phyloP scores from a whole-genome alignment of 78 protist species.

The Dictyostelium firmibasis region DNA sequence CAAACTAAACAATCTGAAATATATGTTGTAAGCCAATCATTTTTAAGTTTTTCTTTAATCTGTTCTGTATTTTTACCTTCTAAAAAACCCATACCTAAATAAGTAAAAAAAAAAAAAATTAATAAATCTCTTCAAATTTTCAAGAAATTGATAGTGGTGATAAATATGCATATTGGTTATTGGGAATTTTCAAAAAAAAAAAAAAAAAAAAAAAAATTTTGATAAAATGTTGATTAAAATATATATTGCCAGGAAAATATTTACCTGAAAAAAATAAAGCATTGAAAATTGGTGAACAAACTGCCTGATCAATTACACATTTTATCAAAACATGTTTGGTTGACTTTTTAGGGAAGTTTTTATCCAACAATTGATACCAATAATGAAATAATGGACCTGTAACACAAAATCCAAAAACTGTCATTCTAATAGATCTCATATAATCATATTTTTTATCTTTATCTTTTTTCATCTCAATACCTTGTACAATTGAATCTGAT shows the following conservation, averaged over 20 bases:
- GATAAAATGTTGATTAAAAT: too few relatives aligned
- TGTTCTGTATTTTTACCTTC: neutral
- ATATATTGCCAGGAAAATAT: too few relatives aligned
- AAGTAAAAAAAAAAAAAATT: neutral
- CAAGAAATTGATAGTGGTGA: too few relatives aligned
- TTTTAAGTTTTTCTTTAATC: conserved; percentile 37
- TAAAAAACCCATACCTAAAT: conserved; percentile 34
- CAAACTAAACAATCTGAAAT: conserved; percentile 53
- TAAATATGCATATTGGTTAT: too few relatives aligned
- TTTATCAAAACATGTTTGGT: conserved; percentile 16
- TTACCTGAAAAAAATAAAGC: conserved; percentile 6
- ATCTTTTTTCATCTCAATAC: neutral
- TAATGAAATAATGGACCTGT: conserved; percentile 67
- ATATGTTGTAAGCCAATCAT: conserved; percentile 59
- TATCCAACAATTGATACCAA: conserved; percentile 56
- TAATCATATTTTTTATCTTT: neutral
- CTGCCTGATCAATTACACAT: conserved; percentile 10
- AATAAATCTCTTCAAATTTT: too few relatives aligned
- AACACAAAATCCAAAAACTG: conserved; percentile 13
- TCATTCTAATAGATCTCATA: conserved; percentile 16
- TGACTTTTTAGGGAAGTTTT: conserved; percentile 29
- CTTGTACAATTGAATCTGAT: conserved; percentile 46
- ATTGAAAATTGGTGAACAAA: conserved; percentile 51
- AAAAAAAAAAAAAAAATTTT: neutral
- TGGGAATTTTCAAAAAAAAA: too few relatives aligned